Evolutionary conservation across 2,329 filamentous ascomycete genomes (phyloP).

Genomic region (Phyllosticta capitalensis): DNA sequence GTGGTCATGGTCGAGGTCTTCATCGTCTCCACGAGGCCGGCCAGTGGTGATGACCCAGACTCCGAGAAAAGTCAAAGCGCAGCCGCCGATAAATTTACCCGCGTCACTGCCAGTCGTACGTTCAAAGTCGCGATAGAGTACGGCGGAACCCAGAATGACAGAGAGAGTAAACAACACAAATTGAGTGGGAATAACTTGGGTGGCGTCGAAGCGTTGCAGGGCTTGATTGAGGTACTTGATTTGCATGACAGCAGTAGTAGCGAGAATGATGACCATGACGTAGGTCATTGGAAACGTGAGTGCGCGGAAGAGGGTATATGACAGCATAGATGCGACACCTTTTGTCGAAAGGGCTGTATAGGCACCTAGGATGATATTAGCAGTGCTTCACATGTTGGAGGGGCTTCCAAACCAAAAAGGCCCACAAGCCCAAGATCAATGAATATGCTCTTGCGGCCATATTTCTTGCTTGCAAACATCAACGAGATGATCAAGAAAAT

Average conservation of each 20-base stretch:
- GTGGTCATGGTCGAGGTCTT: slow-evolving; percentile 1
- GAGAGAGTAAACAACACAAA: slow-evolving; percentile 95
- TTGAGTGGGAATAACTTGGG: slow-evolving; percentile 94
- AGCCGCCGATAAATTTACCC: slow-evolving; percentile 80
- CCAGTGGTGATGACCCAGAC: slow-evolving; percentile 97
- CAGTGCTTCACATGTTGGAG: background rate
- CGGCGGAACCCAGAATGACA: slow-evolving; percentile 86
- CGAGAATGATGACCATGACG: slow-evolving; percentile 66
- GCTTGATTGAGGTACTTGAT: slow-evolving; percentile 91
- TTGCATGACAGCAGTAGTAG: slow-evolving; percentile 85
- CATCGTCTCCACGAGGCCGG: slow-evolving; percentile 49
- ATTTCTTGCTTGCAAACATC: slow-evolving; percentile 73
- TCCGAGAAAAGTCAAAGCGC: slow-evolving; percentile 83
- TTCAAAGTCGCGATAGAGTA: slow-evolving; percentile 93
- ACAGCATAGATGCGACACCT: slow-evolving; percentile 89
- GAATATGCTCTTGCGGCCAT: slow-evolving; percentile 77
- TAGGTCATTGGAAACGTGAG: slow-evolving; percentile 92
- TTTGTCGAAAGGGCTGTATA: slow-evolving; percentile 98
- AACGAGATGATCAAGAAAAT: slow-evolving; percentile 61
- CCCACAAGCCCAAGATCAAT: slow-evolving; percentile 91
- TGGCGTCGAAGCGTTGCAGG: slow-evolving; percentile 89
- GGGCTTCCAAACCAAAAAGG: slow-evolving; percentile 61
- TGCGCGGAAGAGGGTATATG: slow-evolving; percentile 77
- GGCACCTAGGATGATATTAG: slow-evolving; percentile 52
- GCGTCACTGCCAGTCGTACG: slow-evolving; percentile 64